phyloP scores from a whole-genome alignment of 2,329 filamentous ascomycete species.

The Xylaria sp. region DNA sequence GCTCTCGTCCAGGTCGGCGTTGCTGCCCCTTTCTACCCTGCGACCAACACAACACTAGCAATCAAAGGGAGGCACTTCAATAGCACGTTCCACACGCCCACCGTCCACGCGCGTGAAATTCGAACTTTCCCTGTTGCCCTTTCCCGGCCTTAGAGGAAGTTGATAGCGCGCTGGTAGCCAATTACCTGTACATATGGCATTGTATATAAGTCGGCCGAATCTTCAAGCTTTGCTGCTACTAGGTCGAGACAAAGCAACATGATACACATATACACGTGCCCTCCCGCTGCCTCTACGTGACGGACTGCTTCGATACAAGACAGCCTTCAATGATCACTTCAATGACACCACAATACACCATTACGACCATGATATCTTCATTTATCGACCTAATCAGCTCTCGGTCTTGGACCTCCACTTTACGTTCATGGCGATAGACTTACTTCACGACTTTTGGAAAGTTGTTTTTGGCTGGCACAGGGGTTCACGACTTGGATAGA shows the following conservation, averaged over 20 bases:
- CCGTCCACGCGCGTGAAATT: slow-evolving; percentile 29
- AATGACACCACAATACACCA: neutral
- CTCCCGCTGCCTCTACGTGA: neutral
- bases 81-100: slow-evolving; percentile 22
- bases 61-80: slow-evolving; percentile 21
- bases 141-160: slow-evolving; percentile 32
- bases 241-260: neutral
- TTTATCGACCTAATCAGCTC: neutral
- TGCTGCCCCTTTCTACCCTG: slow-evolving; percentile 33
- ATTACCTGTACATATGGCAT: neutral
- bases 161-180: neutral
- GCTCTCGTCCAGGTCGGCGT: slow-evolving; percentile 37
- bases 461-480: slow-evolving; percentile 13
- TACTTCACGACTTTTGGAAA: slow-evolving; percentile 22
- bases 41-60: slow-evolving; percentile 20
- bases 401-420: slow-evolving; percentile 18
- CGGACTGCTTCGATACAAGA: neutral
- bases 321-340: neutral
- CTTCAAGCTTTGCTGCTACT: neutral
- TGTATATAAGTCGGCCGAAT: slow-evolving; percentile 14
- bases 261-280: neutral
- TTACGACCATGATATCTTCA: neutral
- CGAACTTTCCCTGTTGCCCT: slow-evolving; percentile 37
- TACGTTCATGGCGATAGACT: slow-evolving; percentile 32
- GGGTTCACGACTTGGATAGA: slow-evolving; percentile 27